These are phyloP conservation scores for Debaryomyces sp. DNA, from an alignment of 1,139 yeast species.

Conservation along the genomic window DNA sequence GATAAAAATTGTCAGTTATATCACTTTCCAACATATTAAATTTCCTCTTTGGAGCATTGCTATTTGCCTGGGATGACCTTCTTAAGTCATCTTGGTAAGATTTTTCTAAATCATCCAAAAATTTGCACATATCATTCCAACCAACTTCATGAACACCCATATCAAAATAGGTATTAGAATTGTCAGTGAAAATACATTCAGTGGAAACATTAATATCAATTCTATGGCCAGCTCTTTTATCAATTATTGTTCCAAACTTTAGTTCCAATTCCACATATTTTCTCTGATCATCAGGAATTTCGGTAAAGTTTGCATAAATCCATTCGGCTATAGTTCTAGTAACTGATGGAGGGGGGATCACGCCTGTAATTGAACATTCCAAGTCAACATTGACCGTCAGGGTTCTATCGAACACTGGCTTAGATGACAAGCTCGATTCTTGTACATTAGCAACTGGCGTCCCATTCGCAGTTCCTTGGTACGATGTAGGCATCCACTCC, in stretches of 20 bases:
- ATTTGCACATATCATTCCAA: constrained; percentile 60
- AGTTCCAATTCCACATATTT: constrained; percentile 76
- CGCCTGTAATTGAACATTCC: constrained; percentile 67
- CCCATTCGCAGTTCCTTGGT: constrained; percentile 5
- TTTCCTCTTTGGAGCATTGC: constrained; percentile 41
- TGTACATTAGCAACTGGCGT: neutral
- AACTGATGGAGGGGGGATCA: constrained; percentile 80
- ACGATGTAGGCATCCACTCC: constrained; percentile 55
- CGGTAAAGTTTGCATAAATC: constrained; percentile 79
- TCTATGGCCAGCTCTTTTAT: constrained; percentile 64
- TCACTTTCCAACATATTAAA: constrained; percentile 45
- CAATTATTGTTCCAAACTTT: constrained; percentile 78
- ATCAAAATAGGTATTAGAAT: constrained; percentile 61
- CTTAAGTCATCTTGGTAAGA: constrained; percentile 44
- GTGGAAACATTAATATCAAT: constrained; percentile 73
- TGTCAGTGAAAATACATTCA: constrained; percentile 67
- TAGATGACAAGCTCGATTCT: constrained; percentile 22
- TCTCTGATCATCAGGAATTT: constrained; percentile 61
- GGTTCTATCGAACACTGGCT: constrained; percentile 39
- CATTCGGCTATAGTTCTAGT: constrained; percentile 87
- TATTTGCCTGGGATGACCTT: constrained; percentile 18
- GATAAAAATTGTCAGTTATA: constrained; percentile 44
- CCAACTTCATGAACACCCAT: constrained; percentile 73
- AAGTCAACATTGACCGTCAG: constrained; percentile 44
- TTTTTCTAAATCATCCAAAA: constrained; percentile 57